Evolutionary conservation across 257 asterid genomes (phyloP).

Genomic region (Scutellaria barbata): DNA sequence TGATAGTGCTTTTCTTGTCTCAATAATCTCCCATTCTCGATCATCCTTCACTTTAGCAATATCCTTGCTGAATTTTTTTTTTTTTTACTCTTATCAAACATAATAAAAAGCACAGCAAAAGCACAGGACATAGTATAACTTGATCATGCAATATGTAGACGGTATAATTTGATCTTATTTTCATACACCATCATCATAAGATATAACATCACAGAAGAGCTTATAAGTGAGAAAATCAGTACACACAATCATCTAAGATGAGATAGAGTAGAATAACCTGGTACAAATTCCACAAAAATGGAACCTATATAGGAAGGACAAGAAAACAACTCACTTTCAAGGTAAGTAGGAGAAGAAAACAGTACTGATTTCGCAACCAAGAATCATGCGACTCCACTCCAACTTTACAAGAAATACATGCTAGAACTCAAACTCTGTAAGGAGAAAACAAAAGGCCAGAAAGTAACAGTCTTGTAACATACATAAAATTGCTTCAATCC

Average conservation of each 20-base stretch:
- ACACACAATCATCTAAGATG: conserved; percentile 11
- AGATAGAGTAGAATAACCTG: not conserved
- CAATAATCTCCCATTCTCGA: conserved; percentile 91
- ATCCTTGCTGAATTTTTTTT: conserved; percentile 70
- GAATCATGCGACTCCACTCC: conserved; percentile 1
- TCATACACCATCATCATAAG: not conserved
- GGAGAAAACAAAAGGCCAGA: too few species aligned
- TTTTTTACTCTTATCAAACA: too few species aligned
- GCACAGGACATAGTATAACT: too few species aligned
- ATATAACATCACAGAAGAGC: not conserved
- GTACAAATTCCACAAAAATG: not conserved
- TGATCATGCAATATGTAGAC: not conserved
- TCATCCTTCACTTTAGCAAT: conserved; percentile 90
- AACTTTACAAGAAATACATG: too few species aligned
- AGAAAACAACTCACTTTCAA: conserved; percentile 3
- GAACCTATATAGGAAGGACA: not conserved
- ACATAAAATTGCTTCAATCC: too few species aligned
- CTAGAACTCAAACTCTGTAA: too few species aligned
- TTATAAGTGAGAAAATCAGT: not conserved
- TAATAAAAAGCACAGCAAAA: too few species aligned
- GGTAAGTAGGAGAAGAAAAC: not conserved
- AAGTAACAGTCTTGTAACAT: too few species aligned
- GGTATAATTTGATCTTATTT: not conserved
- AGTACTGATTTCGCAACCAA: conserved; percentile 18
- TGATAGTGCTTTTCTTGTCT: conserved; percentile 79